phyloP scores from a whole-genome alignment of 2,329 filamentous ascomycete genomes.

The Aureobasidium sp. region DNA sequence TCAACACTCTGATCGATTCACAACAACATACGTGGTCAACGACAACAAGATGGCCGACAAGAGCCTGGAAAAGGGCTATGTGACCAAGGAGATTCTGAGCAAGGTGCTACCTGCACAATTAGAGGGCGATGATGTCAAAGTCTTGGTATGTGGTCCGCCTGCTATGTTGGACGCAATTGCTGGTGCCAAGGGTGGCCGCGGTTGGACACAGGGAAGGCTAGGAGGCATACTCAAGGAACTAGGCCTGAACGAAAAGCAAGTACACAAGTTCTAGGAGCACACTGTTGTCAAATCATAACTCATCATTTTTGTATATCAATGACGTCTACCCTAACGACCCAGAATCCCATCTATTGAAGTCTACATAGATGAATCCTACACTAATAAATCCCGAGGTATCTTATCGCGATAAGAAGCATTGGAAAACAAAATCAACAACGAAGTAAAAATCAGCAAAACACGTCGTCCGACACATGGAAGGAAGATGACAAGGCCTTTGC shows the following conservation, averaged over 20 bases:
- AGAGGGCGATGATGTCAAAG: conserved; percentile 42
- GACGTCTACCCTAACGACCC: too few relatives aligned
- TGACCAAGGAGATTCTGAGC: conserved; percentile 51
- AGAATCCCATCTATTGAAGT: too few relatives aligned
- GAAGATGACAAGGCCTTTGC: neutral
- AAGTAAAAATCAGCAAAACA: too few relatives aligned
- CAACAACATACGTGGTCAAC: conserved; percentile 52
- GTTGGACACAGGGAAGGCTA: conserved; percentile 27
- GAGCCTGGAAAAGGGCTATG: conserved; percentile 46
- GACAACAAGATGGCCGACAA: conserved; percentile 32
- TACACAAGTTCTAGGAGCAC: conserved; percentile 45
- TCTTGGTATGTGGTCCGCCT: conserved; percentile 64
- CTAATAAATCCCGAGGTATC: neutral
- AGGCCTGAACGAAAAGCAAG: conserved; percentile 51
- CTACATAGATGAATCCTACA: too few relatives aligned
- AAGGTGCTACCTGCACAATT: conserved; percentile 38
- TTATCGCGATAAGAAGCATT: neutral
- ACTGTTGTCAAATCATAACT: neutral
- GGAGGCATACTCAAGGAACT: conserved; percentile 49
- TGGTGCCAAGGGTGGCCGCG: conserved; percentile 35
- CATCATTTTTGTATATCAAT: too few relatives aligned
- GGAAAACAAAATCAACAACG: too few relatives aligned
- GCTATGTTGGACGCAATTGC: conserved; percentile 55
- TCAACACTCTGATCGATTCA: conserved; percentile 49
- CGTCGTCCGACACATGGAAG: neutral